Conservation (phyloP, 2,329 filamentous ascomycete species). For the Fusarium sp. region DNA sequence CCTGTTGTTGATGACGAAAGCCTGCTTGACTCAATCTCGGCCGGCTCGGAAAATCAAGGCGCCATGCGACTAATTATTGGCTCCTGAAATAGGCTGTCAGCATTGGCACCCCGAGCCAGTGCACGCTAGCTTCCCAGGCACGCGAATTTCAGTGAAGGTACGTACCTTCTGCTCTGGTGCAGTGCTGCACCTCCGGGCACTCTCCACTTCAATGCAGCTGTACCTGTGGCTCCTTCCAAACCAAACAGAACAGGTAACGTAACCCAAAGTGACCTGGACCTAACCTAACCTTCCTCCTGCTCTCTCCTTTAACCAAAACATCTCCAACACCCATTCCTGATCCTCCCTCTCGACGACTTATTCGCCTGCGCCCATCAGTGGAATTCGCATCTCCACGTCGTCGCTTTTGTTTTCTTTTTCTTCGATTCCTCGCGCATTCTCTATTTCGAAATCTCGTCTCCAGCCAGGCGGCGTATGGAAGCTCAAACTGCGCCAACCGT, state of each 20-base stretch:
- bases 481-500: conserved; percentile 44
- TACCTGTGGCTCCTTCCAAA: conserved; percentile 35
- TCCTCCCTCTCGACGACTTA: conserved; percentile 38
- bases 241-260: conserved; percentile 49
- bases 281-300: conserved; percentile 16
- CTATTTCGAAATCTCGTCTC: conserved; percentile 20
- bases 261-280: conserved; percentile 41
- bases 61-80: conserved; percentile 8
- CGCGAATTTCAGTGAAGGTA: neutral
- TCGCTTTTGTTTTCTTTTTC: conserved; percentile 27
- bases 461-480: conserved; percentile 52
- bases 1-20: conserved; percentile 23
- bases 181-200: conserved; percentile 19
- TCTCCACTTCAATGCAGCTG: conserved; percentile 1
- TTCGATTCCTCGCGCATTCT: conserved; percentile 33
- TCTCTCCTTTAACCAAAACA: conserved; percentile 42
- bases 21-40: conserved; percentile 26
- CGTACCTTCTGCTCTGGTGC: conserved; percentile 7
- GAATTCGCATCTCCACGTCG: conserved; percentile 28
- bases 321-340: conserved; percentile 31
- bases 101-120: conserved; percentile 9
- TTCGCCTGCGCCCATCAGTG: conserved; percentile 42
- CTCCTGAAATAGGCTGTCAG: conserved; percentile 24
- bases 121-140: conserved; percentile 10
- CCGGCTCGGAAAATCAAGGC: conserved; percentile 31